Conservation (phyloP, 306 rosid species). For the Rubus parviflorus region DNA sequence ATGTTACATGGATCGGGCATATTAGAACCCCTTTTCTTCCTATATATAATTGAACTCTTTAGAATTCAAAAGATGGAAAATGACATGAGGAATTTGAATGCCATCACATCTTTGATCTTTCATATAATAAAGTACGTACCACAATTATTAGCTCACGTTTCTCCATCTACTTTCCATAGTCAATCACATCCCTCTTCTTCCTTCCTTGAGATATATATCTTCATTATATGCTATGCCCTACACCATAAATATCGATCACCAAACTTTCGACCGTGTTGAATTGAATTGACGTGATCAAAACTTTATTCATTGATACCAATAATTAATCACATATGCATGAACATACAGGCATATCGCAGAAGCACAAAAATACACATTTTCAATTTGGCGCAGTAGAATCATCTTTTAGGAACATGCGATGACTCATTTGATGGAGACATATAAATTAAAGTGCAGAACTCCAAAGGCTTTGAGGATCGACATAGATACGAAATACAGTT, state of each 20-base stretch:
- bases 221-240: background rate
- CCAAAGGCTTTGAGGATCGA: background rate
- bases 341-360: background rate
- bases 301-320: background rate
- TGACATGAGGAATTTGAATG: background rate
- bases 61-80: background rate
- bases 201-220: background rate
- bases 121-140: background rate
- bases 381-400: background rate
- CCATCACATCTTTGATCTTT: background rate
- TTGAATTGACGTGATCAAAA: background rate
- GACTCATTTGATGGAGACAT: conserved; percentile 9
- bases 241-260: background rate
- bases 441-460: background rate
- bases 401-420: background rate
- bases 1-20: background rate
- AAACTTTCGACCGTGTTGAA: background rate
- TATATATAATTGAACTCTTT: background rate
- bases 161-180: background rate
- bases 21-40: background rate
- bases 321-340: background rate
- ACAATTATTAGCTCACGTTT: conserved; percentile 12
- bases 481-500: background rate
- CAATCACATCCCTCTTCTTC: background rate
- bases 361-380: conserved; percentile 5